A percentile compares a stretch with the other conserved stretches of the same genome.
Evolutionary conservation across 208 protist genomes (phyloP).

Genomic region (Kentomonas sorsogonicus): DNA sequence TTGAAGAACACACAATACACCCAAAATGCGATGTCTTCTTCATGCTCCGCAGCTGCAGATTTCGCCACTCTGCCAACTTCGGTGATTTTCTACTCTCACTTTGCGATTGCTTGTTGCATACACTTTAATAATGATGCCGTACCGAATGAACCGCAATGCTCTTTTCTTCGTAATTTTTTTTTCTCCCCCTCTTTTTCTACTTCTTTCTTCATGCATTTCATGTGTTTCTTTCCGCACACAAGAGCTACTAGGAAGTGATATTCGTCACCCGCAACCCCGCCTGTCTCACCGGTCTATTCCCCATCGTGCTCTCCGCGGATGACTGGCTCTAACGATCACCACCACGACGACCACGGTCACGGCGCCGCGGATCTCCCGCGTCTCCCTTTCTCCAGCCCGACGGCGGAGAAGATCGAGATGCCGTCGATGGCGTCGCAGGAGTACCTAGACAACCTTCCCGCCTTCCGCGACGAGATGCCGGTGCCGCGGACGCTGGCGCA

Average conservation of each 20-base stretch:
- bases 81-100: no score
- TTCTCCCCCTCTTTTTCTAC: background rate
- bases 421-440: conserved; percentile 65
- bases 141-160: no score
- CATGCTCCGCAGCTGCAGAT: no score
- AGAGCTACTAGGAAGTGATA: conserved; percentile 60
- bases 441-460: conserved; percentile 76
- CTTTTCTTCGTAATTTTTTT: conserved; percentile 8
- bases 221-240: conserved; percentile 72
- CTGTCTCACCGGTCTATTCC: conserved; percentile 58
- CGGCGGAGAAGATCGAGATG: conserved; percentile 57
- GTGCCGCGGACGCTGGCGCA: conserved; percentile 57
- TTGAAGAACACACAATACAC: no score
- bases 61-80: no score
- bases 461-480: conserved; percentile 54
- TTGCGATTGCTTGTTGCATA: no score
- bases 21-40: no score
- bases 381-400: conserved; percentile 39
- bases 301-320: conserved; percentile 78
- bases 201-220: no score
- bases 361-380: conserved; percentile 61
- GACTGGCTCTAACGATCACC: conserved; percentile 57
- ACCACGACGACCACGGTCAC: conserved; percentile 70
- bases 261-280: conserved; percentile 63
- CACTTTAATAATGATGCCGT: no score